Conservation (phyloP, 2,329 filamentous ascomycete genomes). For the Penicillium concentricum region DNA sequence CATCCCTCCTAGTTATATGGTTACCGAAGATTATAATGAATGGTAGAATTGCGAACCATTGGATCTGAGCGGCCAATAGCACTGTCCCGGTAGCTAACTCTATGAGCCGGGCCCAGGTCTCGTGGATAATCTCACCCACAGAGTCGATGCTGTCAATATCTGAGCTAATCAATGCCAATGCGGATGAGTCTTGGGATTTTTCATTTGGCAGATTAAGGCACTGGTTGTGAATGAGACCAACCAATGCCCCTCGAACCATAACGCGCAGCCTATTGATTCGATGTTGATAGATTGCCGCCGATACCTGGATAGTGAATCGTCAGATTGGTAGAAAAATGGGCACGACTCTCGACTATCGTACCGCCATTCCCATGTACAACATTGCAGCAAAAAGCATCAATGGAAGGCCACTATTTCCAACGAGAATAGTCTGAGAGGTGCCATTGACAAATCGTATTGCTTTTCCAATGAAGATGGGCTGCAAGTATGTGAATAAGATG, state of each 20-base stretch:
- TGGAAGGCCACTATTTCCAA: background rate
- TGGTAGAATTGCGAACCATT: background rate
- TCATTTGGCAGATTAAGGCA: background rate
- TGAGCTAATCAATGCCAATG: background rate
- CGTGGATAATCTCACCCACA: background rate
- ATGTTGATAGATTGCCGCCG: background rate
- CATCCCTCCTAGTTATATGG: too few relatives aligned
- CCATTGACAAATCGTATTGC: background rate
- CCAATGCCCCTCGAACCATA: slow-evolving; percentile 5
- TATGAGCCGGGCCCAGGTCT: background rate
- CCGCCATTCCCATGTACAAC: background rate
- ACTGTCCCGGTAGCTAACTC: background rate
- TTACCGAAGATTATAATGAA: background rate
- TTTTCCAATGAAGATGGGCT: background rate
- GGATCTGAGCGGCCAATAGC: background rate
- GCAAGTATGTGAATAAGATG: background rate
- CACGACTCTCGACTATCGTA: background rate
- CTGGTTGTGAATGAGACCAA: slow-evolving; percentile 2
- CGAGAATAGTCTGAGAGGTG: background rate
- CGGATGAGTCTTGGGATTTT: background rate
- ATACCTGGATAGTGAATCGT: background rate
- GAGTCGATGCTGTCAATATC: background rate
- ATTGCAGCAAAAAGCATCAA: background rate
- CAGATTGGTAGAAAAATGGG: background rate
- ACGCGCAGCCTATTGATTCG: slow-evolving; percentile 1